Evolutionary conservation across 192 early-diverging fungal species (phyloP), one percentile per base, ranked within the genome.

Genomic region (Coemansia sp.): DNA sequence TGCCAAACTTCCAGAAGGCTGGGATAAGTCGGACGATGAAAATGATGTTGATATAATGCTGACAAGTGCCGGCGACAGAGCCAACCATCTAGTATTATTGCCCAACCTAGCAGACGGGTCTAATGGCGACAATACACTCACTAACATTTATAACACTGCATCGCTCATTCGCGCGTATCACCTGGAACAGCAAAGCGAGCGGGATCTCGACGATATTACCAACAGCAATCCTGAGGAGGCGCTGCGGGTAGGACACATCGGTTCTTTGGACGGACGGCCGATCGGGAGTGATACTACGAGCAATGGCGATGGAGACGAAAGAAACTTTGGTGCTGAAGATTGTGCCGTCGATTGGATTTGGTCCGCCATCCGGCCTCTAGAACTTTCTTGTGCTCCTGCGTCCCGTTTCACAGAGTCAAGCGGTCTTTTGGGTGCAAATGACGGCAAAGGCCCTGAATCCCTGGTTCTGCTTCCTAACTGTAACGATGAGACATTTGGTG

Each of bases 271-370:
- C 32, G 32, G 4, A 32, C 32, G 32, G 4, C 0, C 32, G 32
- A 40, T 13, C 9, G 15, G 13, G 10, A 19, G 15, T 10, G 39
- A 15, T 5, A 50, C 21, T n/a, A n/a, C 2, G 21, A 13, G 37
- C 5, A 49, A 38, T 7, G 40, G 32, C 16, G 70, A 56, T 19
- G 54, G 49, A 38, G 21, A 45, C 3, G 47, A 58, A 11, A 26
- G 9, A 32, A 41, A 61, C 2, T 16, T 39, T 49, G 56, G 21
- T 21, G 56, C 54, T 4, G 68, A 64, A 32, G 71, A 74, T 38
- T 57, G 40, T 16, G 64, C 40, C 9, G 70, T 82, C 38, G 79
- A 82, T 50, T 82, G 79, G 79, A 26, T 82, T 3, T 82, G 79
- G 79, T 70, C 74, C 39, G 26, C 57, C 12, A 64, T 82, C 41